Evolutionary conservation across 345 rosid species (phyloP).

Genomic region (Bruguiera parviflora): DNA sequence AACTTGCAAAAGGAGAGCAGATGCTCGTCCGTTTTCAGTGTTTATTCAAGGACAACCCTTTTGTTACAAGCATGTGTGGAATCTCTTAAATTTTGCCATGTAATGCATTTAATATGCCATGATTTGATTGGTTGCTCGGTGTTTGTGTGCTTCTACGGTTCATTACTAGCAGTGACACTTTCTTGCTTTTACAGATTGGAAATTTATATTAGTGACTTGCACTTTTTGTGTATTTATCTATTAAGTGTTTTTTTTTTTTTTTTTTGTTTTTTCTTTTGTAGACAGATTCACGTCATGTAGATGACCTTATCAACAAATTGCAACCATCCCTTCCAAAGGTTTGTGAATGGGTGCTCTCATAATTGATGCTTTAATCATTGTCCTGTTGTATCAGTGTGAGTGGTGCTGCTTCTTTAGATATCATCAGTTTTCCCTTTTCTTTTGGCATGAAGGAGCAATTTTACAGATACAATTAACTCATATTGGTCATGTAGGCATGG

Average conservation of each 20-base stretch:
- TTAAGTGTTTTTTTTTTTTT: neutral
- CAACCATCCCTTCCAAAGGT: constrained; percentile 61
- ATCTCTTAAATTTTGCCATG: no score
- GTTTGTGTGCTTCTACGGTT: no score
- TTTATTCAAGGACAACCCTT: neutral
- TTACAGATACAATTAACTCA: no score
- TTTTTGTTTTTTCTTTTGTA: constrained; percentile 17
- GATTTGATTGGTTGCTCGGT: no score
- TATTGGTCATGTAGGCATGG: no score
- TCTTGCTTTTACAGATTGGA: no score
- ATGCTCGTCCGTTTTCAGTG: neutral
- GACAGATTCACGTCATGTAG: constrained; percentile 46
- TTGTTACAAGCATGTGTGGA: no score
- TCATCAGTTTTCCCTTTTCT: no score
- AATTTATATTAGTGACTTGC: neutral
- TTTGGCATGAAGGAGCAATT: no score
- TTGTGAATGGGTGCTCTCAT: constrained; percentile 19
- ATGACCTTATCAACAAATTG: constrained; percentile 42
- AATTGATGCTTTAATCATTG: neutral
- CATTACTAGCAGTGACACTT: no score
- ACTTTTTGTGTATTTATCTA: neutral
- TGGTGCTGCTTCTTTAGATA: no score
- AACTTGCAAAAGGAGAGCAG: neutral
- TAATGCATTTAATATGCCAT: no score
- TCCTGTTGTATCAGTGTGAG: neutral